Conservation (phyloP, 768 basidiomycete genomes). For the Suillus luteus region DNA sequence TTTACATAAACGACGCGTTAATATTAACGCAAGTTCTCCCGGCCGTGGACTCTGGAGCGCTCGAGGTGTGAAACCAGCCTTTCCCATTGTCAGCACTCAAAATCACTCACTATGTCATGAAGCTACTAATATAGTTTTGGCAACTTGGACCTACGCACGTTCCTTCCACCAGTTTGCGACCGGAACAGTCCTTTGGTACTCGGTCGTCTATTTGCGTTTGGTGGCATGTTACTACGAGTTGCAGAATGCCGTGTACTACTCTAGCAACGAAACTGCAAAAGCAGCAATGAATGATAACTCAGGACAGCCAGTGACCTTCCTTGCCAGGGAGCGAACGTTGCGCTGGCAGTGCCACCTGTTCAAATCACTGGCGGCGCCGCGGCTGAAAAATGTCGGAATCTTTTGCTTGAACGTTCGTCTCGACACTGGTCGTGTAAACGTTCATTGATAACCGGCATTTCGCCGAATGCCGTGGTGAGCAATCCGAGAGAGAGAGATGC, state of each 20-base stretch:
- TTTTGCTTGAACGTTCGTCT: conserved; percentile 31
- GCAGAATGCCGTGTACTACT: not conserved
- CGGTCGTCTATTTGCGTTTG: not conserved
- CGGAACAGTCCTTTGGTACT: not conserved
- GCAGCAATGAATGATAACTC: not conserved
- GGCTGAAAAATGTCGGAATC: not conserved
- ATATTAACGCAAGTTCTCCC: not conserved
- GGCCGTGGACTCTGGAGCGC: not conserved
- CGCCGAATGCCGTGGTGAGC: not conserved
- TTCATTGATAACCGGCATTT: conserved; percentile 5
- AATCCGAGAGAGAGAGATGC: not conserved
- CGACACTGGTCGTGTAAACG: conserved; percentile 20
- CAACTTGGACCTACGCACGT: conserved; percentile 4
- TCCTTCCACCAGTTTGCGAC: not conserved
- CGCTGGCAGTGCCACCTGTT: conserved; percentile 1
- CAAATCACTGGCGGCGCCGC: not conserved
- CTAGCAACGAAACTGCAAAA: not conserved
- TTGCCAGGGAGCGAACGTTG: not conserved
- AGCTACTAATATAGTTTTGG: not conserved
- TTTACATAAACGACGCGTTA: not conserved
- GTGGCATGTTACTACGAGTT: not conserved
- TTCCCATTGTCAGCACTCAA: not conserved
- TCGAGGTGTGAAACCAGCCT: not conserved
- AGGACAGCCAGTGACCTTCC: not conserved
- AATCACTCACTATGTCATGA: not conserved